Conservation (phyloP, 2,329 filamentous ascomycete genomes). For the Ophiosphaerella korrae region DNA sequence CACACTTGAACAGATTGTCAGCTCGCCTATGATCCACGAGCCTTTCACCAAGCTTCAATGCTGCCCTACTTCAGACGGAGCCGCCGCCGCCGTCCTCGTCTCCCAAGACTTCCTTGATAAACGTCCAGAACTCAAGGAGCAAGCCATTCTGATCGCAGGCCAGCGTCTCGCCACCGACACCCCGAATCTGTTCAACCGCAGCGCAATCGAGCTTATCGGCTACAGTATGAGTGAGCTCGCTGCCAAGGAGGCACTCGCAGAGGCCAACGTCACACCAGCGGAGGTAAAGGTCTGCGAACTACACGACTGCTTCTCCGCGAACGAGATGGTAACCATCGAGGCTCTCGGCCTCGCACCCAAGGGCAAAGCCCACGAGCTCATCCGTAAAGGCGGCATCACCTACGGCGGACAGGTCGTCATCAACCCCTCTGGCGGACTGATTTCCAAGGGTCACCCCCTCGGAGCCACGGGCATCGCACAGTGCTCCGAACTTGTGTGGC, state of each 20-base stretch:
- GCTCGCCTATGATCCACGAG: slow-evolving; percentile 76
- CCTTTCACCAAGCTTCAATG: slow-evolving; percentile 98
- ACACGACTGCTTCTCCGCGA: slow-evolving; percentile 96
- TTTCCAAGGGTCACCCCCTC: slow-evolving; percentile 93
- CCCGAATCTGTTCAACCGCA: slow-evolving; percentile 76
- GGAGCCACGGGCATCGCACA: slow-evolving; percentile 95
- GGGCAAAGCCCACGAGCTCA: slow-evolving; percentile 90
- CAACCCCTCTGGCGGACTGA: slow-evolving; percentile 92
- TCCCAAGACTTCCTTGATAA: slow-evolving; percentile 87
- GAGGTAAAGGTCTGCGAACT: slow-evolving; percentile 87
- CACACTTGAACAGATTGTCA: slow-evolving; percentile 79
- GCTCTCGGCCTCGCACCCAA: slow-evolving; percentile 76
- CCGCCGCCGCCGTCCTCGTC: slow-evolving; percentile 85
- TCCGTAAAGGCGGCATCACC: slow-evolving; percentile 85
- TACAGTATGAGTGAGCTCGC: slow-evolving; percentile 82
- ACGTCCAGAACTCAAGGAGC: slow-evolving; percentile 77
- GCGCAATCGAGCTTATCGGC: slow-evolving; percentile 86
- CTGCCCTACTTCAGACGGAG: slow-evolving; percentile 94
- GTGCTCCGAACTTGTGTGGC: slow-evolving; percentile 94
- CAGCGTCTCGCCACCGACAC: slow-evolving; percentile 87
- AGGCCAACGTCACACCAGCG: slow-evolving; percentile 69
- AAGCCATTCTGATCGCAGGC: slow-evolving; percentile 88
- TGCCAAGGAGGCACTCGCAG: slow-evolving; percentile 68
- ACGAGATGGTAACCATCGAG: slow-evolving; percentile 90
- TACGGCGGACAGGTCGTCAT: slow-evolving; percentile 83